Base-by-base conservation (phyloP, 768 basidiomycete genomes). In the Amanita subjunquillea region DNA sequence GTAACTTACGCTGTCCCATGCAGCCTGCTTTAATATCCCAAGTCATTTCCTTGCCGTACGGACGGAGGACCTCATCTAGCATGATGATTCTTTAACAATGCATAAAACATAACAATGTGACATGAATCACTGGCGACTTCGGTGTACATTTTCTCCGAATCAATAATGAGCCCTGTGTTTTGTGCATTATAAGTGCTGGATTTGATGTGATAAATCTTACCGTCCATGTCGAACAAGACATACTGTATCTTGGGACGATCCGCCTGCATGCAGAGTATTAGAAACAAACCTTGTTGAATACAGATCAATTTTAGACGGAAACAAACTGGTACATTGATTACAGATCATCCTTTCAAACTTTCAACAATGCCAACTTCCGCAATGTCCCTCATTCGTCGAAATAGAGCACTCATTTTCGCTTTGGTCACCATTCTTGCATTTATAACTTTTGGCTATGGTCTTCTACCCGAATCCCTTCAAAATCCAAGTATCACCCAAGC, bases 11-110 rank as follows among this genome's bases (percentile, higher is more conserved):
- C 72, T 85, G 87, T 51, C 90, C 90, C 90, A 91, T 92, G 53
- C 86, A 78, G 0, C 84, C 86, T n/a, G 86, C 82, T 62, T 91
- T 91, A 53, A 91, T 88, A 53, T 87, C 83, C 88, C 88, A 91
- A 3, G 86, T 87, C 84, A 92, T 87, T 56, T 78, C 68, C 55
- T 80, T 82, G 25, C 87, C 88, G 60, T 85, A 83, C 9, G 71
- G 73, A 15, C 72, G 78, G 17, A 94, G 78, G 48, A 91, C 83
- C 25, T 79, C 74, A 68, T 91, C 88, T 86, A 50, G 38, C 17
- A 43, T 55, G 15, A 32, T 6, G 13, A 2, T 50, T 3, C 22
- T 45, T 36, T 48, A 38, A 23, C 22, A 34, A 27, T 36, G 32
- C 20, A 34, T n/a, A 6, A 39, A 36, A 20, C 29, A 36, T 6